Conservation (phyloP, 2,329 filamentous ascomycete species). For the Calycina herbarum region DNA sequence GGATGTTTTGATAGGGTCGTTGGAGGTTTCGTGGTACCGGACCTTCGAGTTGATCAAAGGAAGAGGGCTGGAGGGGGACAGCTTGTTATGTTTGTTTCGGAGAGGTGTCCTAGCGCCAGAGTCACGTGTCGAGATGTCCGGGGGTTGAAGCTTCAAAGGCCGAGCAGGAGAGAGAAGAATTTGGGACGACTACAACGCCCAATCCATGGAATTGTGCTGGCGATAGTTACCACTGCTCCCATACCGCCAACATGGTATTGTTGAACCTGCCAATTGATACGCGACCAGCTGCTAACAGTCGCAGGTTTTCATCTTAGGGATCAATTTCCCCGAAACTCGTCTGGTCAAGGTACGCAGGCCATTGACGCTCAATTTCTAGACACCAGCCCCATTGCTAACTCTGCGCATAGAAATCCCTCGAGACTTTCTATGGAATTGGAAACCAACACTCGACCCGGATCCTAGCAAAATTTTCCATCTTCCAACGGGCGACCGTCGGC, state of each 20-base stretch:
- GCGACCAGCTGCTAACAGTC: conserved; percentile 15
- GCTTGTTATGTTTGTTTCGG: conserved; percentile 25
- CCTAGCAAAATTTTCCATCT: conserved; percentile 86
- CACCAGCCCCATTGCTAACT: conserved; percentile 5
- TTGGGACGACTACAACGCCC: not conserved
- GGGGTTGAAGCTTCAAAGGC: not conserved
- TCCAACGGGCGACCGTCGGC: conserved; percentile 77
- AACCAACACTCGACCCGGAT: conserved; percentile 68
- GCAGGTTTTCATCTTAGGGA: conserved; percentile 75
- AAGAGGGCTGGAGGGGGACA: conserved; percentile 7
- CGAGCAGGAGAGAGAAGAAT: not conserved
- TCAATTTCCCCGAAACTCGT: conserved; percentile 81
- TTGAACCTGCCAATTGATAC: not conserved
- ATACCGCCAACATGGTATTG: conserved; percentile 30
- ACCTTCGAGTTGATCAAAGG: conserved; percentile 16
- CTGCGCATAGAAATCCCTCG: conserved; percentile 64
- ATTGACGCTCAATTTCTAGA: not conserved
- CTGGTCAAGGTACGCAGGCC: conserved; percentile 71
- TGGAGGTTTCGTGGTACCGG: conserved; percentile 16
- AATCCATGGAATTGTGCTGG: not conserved
- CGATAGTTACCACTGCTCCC: conserved; percentile 10
- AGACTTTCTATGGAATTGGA: conserved; percentile 85
- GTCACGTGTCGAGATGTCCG: conserved; percentile 23
- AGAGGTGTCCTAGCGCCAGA: conserved; percentile 32
- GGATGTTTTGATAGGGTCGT: conserved; percentile 17